These are phyloP conservation scores for Sporisorium scitamineum DNA, from an alignment of 1,284 basidiomycete species.

Conservation along the genomic window DNA sequence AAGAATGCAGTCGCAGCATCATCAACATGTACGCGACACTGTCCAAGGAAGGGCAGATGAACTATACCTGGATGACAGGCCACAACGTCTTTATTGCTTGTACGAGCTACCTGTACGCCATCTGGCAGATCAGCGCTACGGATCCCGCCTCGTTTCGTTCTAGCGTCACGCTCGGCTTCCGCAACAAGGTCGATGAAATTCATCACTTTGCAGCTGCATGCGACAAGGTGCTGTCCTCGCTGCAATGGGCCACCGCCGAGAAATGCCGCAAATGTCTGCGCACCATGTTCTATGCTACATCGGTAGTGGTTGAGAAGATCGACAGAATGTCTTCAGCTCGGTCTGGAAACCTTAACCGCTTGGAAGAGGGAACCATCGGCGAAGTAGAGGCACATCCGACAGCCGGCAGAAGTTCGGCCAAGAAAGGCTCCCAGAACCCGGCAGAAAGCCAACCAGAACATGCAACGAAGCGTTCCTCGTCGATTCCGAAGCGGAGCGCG, in stretches of 20 bases:
- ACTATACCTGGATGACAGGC: conserved; percentile 55
- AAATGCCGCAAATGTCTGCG: conserved; percentile 51
- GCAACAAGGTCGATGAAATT: conserved; percentile 50
- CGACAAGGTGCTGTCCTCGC: conserved; percentile 46
- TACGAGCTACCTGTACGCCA: conserved; percentile 47
- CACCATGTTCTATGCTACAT: conserved; percentile 51
- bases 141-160: conserved; percentile 41
- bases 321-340: conserved; percentile 30
- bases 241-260: conserved; percentile 51
- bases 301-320: conserved; percentile 47
- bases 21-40: conserved; percentile 54
- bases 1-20: conserved; percentile 54
- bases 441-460: neutral
- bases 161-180: conserved; percentile 38
- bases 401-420: neutral
- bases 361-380: neutral
- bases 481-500: conserved; percentile 3
- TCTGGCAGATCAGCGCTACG: conserved; percentile 50
- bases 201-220: conserved; percentile 49
- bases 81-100: conserved; percentile 52
- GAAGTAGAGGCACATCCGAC: neutral
- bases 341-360: neutral
- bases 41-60: conserved; percentile 53
- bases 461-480: neutral
- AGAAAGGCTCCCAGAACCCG: neutral